phyloP scores from a whole-genome alignment of 1,284 basidiomycete genomes.

The Ceraceosorus guamensis region DNA sequence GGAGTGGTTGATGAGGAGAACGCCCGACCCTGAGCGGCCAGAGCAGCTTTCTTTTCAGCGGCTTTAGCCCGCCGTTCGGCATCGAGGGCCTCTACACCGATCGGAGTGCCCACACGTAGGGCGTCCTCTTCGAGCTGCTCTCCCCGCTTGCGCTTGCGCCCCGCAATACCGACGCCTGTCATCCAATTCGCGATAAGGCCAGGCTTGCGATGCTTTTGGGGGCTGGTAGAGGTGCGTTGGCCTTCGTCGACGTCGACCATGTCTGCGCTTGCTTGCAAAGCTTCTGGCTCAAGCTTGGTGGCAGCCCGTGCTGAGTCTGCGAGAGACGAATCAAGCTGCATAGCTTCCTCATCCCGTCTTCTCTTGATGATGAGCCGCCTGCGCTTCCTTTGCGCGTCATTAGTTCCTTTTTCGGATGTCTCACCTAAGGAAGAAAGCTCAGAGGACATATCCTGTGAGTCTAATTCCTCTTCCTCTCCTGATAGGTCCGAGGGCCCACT shows the following conservation, averaged over 20 bases:
- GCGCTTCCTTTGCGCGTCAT: slow-evolving; percentile 2
- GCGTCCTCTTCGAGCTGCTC: slow-evolving; percentile 20
- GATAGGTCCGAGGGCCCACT: slow-evolving; percentile 20
- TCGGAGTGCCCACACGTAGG: slow-evolving; percentile 39
- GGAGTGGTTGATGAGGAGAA: background rate
- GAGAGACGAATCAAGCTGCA: slow-evolving; percentile 60
- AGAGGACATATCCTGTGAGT: slow-evolving; percentile 16
- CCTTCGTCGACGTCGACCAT: slow-evolving; percentile 10
- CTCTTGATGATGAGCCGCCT: background rate
- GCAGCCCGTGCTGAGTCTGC: slow-evolving; percentile 56
- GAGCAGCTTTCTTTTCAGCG: slow-evolving; percentile 19
- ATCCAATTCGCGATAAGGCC: slow-evolving; percentile 34
- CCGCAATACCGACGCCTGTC: slow-evolving; percentile 25
- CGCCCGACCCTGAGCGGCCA: background rate
- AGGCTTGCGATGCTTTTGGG: slow-evolving; percentile 49
- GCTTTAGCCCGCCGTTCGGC: slow-evolving; percentile 27
- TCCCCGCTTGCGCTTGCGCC: slow-evolving; percentile 38
- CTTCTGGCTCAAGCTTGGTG: background rate
- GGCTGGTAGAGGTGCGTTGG: slow-evolving; percentile 12
- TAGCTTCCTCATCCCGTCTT: slow-evolving; percentile 47
- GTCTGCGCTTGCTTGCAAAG: background rate
- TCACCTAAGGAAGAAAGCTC: no score
- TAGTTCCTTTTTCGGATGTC: background rate
- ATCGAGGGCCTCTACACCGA: slow-evolving; percentile 42
- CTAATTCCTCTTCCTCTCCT: slow-evolving; percentile 14